Evolutionary conservation across 2,329 filamentous ascomycete genomes (phyloP).

Genomic region (Alternaria consortialis): DNA sequence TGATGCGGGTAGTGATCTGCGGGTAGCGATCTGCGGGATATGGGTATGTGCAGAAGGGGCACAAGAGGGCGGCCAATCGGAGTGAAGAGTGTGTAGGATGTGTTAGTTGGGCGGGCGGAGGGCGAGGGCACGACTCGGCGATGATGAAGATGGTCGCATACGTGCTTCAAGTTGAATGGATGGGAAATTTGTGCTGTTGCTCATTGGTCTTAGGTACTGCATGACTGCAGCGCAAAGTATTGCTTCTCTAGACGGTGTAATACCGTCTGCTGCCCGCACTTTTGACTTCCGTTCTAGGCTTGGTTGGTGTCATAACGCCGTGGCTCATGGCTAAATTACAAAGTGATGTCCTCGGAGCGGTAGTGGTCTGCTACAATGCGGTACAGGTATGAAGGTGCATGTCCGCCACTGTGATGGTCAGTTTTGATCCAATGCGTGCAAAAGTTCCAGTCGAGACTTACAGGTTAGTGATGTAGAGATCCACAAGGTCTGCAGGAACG

Average conservation of each 20-base stretch:
- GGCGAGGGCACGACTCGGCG: conserved; percentile 3
- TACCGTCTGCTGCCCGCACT: not conserved
- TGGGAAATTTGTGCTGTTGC: not conserved
- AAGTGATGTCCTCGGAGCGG: conserved; percentile 73
- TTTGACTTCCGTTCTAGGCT: not conserved
- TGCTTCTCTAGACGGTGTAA: not conserved
- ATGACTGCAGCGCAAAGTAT: not conserved
- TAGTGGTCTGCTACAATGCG: conserved; percentile 79
- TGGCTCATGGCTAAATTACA: conserved; percentile 35
- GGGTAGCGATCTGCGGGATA: conserved; percentile 1
- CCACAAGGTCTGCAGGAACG: conserved; percentile 77
- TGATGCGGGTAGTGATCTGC: conserved; percentile 3
- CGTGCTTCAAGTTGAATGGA: not conserved
- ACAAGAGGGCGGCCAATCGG: conserved; percentile 16
- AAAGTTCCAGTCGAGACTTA: conserved; percentile 56
- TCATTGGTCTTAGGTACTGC: not conserved
- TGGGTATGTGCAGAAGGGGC: conserved; percentile 7
- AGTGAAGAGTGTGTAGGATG: conserved; percentile 12
- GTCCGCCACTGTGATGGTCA: conserved; percentile 63
- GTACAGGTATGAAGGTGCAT: conserved; percentile 76
- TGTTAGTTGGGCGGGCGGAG: conserved; percentile 15
- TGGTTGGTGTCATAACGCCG: conserved; percentile 11
- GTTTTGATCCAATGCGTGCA: conserved; percentile 4
- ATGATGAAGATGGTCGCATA: not conserved
- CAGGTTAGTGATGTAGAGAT: conserved; percentile 87